phyloP scores from a whole-genome alignment of 2,329 filamentous ascomycete species.

The Talaromyces islandicus region DNA sequence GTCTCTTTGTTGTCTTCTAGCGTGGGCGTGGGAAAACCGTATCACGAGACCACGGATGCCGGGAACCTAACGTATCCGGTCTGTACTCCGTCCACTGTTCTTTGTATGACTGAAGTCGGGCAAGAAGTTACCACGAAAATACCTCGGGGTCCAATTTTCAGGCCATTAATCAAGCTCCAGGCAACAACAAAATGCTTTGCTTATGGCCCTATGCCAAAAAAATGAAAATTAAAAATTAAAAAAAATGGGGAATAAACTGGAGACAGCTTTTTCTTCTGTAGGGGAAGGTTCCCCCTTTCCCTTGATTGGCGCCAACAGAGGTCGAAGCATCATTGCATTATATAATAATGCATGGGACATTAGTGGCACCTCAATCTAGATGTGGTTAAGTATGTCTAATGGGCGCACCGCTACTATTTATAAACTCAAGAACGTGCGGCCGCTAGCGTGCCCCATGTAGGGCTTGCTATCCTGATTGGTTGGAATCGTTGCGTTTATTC shows the following conservation, averaged over 20 bases:
- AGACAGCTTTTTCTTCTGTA: neutral
- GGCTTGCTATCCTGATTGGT: neutral
- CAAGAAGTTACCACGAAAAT: neutral
- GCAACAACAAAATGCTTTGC: neutral
- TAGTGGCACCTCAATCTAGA: neutral
- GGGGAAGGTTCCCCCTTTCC: neutral
- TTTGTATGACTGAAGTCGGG: too few species aligned
- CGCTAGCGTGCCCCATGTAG: neutral
- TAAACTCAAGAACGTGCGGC: neutral
- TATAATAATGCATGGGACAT: neutral
- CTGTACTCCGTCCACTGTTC: neutral
- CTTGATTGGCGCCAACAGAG: too few species aligned
- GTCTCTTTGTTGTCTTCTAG: neutral
- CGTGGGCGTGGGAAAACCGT: neutral
- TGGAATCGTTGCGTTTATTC: neutral
- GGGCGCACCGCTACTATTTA: neutral
- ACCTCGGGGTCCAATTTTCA: neutral
- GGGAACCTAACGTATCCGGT: neutral
- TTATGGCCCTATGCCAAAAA: neutral
- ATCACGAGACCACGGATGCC: neutral
- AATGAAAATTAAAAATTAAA: too few species aligned
- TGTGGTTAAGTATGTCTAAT: neutral
- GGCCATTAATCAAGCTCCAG: neutral
- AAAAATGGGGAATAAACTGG: neutral
- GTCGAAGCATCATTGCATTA: neutral